Base-by-base conservation (phyloP, 2,329 filamentous ascomycete species). In the Alternaria sp. region DNA sequence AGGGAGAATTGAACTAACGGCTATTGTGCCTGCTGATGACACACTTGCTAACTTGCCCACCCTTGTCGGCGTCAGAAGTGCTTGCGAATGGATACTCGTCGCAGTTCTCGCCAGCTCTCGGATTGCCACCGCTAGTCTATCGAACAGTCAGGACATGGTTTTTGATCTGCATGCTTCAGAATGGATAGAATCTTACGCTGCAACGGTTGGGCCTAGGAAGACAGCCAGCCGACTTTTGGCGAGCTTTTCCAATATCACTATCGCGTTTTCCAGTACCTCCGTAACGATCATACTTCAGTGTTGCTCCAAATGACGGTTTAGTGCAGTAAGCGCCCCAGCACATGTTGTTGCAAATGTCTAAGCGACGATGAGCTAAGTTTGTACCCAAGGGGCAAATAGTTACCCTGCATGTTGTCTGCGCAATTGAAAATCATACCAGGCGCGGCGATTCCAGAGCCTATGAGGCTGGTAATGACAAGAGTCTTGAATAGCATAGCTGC, bases 311-410 rank as follows among this genome's bases (percentile, higher is more conserved):
- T 1, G 49, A 41, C 16, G 49, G 36, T n/a, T 26, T n/a, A 26
- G 49, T 52, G 36, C 49, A 52, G 49, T 41, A 52, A 52, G 36
- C 49, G n/a, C 49, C 49, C 24, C 49, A 52, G 49, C 49, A 52
- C 49, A 52, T 52, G 24, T 52, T 52, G 24, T 52, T 41, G 36
- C 49, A 52, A n/a, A 52, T 30, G 7, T 52, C 49, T 52, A 16
- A 52, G n/a, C 24, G 1, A 30, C 12, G 16, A 18, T 52, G 20
- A 52, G 36, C n/a, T 12, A 39, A 22, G 26, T 22, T 0, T 7
- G 1, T 20, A 41, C n/a, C 2, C 4, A 4, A 18, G 5, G 24
- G 12, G n/a, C 7, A 18, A 7, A 16, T 5, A 12, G 11, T 52
- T 39, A 52, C 49, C 49, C 16, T 52, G 49, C 6, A 52, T 26